Evolutionary conservation across 106 monocot species (phyloP).

Genomic region (Chionographis japonica): DNA sequence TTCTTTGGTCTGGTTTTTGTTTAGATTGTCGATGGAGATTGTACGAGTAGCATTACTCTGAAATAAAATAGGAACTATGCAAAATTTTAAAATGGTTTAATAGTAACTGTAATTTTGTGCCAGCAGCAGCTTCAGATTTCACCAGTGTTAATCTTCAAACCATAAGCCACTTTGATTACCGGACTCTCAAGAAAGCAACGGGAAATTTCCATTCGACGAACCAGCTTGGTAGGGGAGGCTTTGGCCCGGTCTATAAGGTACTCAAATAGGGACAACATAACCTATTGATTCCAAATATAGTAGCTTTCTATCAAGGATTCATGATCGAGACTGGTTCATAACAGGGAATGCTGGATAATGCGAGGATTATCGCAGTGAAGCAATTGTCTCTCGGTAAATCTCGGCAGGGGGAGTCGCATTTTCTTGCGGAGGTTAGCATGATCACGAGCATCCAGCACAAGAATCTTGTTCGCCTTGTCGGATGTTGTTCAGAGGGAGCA

Average conservation of each 20-base stretch:
- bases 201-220: constrained; percentile 31
- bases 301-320: not conserved
- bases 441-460: constrained; percentile 56
- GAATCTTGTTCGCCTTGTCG: constrained; percentile 43
- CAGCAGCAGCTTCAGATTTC: constrained; percentile 15
- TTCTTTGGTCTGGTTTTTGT: not conserved
- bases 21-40: not conserved
- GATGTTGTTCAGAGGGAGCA: constrained; percentile 44
- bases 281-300: not conserved
- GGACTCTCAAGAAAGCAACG: constrained; percentile 47
- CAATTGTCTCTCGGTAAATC: constrained; percentile 41
- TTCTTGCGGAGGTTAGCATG: constrained; percentile 49
- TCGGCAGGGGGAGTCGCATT: constrained; percentile 48
- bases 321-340: not conserved
- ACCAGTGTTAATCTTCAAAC: constrained; percentile 34
- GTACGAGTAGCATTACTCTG: not conserved
- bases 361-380: constrained; percentile 48
- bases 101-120: not conserved
- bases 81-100: not conserved
- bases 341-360: constrained; percentile 43
- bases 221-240: constrained; percentile 51
- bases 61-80: not conserved
- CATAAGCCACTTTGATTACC: constrained; percentile 28
- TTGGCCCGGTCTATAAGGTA: constrained; percentile 49
- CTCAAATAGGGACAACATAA: not conserved